phyloP scores from a whole-genome alignment of 495 filamentous ascomycete genomes.

The Lentithecium fluviatile region DNA sequence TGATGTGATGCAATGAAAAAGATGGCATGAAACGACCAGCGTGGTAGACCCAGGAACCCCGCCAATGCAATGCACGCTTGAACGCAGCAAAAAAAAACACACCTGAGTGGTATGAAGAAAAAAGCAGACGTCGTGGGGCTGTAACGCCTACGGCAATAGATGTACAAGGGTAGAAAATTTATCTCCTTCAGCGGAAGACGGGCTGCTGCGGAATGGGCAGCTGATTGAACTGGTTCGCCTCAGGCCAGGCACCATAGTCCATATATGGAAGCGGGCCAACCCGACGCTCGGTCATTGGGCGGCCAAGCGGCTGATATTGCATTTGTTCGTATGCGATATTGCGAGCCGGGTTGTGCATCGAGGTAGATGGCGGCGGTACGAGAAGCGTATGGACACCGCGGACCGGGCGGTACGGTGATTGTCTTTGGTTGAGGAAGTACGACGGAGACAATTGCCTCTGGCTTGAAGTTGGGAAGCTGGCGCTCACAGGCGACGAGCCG shows the following conservation, averaged over 20 bases:
- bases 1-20: no score
- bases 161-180: background rate
- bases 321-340: conserved; percentile 72
- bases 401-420: conserved; percentile 89
- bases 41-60: background rate
- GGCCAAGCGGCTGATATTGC: conserved; percentile 91
- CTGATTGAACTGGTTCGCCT: conserved; percentile 20
- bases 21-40: no score
- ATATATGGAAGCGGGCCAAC: conserved; percentile 80
- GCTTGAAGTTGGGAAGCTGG: conserved; percentile 37
- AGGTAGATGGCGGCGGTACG: conserved; percentile 79
- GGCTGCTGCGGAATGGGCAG: conserved; percentile 31
- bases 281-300: conserved; percentile 68
- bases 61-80: conserved; percentile 36
- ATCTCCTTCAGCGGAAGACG: conserved; percentile 12
- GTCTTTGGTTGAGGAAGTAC: conserved; percentile 60
- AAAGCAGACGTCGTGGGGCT: background rate
- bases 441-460: conserved; percentile 62
- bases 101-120: background rate
- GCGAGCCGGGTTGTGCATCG: conserved; percentile 69
- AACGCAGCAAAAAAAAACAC: conserved; percentile 27
- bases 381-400: conserved; percentile 84
- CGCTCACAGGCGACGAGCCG: conserved; percentile 40
- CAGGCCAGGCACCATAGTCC: conserved; percentile 39
- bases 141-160: background rate